Evolutionary conservation across 306 rosid species (phyloP).

Genomic region (Lathyrus aphaca): DNA sequence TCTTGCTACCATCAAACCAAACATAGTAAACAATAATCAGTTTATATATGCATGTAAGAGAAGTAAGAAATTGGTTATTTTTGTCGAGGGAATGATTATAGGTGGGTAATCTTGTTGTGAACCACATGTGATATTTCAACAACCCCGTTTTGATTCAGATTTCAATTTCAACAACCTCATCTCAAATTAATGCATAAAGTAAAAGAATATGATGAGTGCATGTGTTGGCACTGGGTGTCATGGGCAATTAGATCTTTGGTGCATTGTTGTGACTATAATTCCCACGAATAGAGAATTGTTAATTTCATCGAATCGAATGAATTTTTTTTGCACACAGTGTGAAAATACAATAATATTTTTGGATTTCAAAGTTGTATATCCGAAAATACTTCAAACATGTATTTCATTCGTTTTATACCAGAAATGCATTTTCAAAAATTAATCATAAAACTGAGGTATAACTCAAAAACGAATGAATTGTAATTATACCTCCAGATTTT

Average conservation of each 20-base stretch:
- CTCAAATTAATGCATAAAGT: background rate
- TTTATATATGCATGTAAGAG: constrained; percentile 16
- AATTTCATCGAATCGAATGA: too few relatives aligned
- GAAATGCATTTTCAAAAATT: too few relatives aligned
- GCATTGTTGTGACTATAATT: constrained; percentile 43
- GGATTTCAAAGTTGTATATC: too few relatives aligned
- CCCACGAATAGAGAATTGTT: background rate
- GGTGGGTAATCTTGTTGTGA: constrained; percentile 40
- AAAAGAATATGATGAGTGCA: constrained; percentile 38
- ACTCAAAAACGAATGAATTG: too few relatives aligned
- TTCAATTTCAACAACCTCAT: background rate
- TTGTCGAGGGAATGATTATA: constrained; percentile 46
- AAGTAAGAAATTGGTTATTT: constrained; percentile 23
- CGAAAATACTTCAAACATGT: too few relatives aligned
- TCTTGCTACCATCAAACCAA: background rate
- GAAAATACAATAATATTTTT: too few relatives aligned
- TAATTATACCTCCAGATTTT: too few relatives aligned
- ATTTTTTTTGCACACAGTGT: too few relatives aligned
- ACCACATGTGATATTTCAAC: constrained; percentile 53
- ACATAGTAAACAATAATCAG: constrained; percentile 17
- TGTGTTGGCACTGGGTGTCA: constrained; percentile 40
- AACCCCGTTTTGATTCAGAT: background rate
- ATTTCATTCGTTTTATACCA: too few relatives aligned
- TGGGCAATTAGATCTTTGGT: constrained; percentile 33
- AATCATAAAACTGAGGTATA: too few relatives aligned